Conservation (phyloP, 345 rosid genomes). For the Clarkia xantiana region DNA sequence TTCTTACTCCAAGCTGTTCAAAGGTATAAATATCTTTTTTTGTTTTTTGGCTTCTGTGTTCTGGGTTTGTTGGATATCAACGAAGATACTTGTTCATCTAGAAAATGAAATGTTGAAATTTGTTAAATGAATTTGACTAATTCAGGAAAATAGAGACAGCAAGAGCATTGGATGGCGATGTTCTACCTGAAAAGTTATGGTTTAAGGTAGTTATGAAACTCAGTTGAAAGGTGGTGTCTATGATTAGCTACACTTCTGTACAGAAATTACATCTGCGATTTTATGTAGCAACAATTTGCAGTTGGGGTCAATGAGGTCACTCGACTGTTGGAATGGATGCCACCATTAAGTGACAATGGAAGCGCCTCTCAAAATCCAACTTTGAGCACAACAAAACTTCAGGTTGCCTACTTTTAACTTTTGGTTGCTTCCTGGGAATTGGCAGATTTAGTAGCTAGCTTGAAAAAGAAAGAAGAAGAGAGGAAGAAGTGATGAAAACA, state of each 20-base stretch:
- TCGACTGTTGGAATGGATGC: slow-evolving; percentile 62
- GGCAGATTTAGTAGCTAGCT: neutral
- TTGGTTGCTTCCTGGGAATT: neutral
- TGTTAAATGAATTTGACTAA: neutral
- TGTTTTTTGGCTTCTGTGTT: neutral
- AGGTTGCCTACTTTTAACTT: slow-evolving; percentile 19
- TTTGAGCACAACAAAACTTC: slow-evolving; percentile 22
- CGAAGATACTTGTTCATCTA: too few species aligned
- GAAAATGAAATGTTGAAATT: too few species aligned
- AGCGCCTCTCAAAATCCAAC: slow-evolving; percentile 4
- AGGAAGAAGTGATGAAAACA: too few species aligned
- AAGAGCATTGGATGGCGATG: slow-evolving; percentile 25
- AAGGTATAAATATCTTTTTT: slow-evolving; percentile 17
- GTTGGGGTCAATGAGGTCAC: slow-evolving; percentile 86
- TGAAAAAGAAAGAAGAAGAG: too few species aligned
- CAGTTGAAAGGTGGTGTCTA: neutral
- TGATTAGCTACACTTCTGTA: neutral
- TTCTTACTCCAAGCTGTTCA: slow-evolving; percentile 35
- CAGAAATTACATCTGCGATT: neutral
- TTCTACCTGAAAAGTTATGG: slow-evolving; percentile 67
- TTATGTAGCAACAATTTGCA: slow-evolving; percentile 54
- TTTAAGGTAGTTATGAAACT: slow-evolving; percentile 31
- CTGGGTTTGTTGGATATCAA: neutral
- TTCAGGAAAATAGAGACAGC: slow-evolving; percentile 40
- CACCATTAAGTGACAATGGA: slow-evolving; percentile 13